phyloP scores from a whole-genome alignment of 2,329 filamentous ascomycete genomes.

The Hypoxylon sp. region DNA sequence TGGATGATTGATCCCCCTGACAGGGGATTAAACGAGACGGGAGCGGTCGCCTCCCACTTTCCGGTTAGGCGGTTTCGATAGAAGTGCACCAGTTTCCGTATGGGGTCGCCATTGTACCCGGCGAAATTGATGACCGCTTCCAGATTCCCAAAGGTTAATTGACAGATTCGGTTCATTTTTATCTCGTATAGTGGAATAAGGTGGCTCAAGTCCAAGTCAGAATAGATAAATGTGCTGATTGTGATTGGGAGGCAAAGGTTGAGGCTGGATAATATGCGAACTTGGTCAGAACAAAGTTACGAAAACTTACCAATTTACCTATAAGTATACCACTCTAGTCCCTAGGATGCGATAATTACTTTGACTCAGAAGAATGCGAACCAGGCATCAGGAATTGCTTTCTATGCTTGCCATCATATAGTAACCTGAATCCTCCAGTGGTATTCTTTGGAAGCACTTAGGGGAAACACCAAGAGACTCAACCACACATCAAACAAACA shows the following conservation, averaged over 20 bases:
- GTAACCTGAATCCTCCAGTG: too few species aligned
- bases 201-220: not conserved
- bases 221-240: not conserved
- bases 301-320: too few species aligned
- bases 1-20: constrained; percentile 39
- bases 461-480: too few species aligned
- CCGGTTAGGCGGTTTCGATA: constrained; percentile 17
- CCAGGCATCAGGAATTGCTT: too few species aligned
- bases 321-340: too few species aligned
- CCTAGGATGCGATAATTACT: too few species aligned
- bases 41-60: constrained; percentile 9
- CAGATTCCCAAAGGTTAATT: constrained; percentile 32
- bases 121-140: constrained; percentile 36
- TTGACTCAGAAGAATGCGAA: too few species aligned
- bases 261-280: too few species aligned
- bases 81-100: constrained; percentile 31
- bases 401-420: too few species aligned
- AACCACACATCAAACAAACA: too few species aligned
- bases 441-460: too few species aligned
- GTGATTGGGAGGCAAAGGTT: not conserved
- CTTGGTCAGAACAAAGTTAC: too few species aligned
- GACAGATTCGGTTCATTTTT: constrained; percentile 39
- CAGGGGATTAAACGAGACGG: constrained; percentile 8
- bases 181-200: not conserved
- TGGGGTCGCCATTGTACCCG: constrained; percentile 1